Evolutionary conservation across 2,329 filamentous ascomycete genomes (phyloP).

Genomic region (Penicillium sp.): DNA sequence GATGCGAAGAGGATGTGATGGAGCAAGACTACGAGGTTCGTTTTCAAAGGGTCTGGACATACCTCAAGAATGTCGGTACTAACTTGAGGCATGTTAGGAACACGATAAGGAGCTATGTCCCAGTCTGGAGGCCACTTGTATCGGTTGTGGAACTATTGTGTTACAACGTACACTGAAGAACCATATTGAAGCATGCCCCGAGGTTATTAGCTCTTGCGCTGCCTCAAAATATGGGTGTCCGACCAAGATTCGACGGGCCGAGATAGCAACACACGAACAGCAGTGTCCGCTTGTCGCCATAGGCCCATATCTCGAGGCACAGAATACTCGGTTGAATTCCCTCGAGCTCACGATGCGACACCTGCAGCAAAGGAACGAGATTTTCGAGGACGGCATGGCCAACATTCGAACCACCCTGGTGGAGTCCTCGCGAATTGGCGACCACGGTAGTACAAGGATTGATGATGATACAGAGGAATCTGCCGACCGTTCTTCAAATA

Average conservation of each 20-base stretch:
- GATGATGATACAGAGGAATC: slow-evolving; percentile 13
- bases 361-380: slow-evolving; percentile 48
- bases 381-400: slow-evolving; percentile 48
- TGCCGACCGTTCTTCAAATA: slow-evolving; percentile 23
- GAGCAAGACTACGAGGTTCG: slow-evolving; percentile 55
- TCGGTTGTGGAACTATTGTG: slow-evolving; percentile 38
- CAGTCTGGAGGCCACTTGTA: slow-evolving; percentile 36
- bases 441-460: not conserved
- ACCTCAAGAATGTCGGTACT: not conserved
- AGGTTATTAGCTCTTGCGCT: slow-evolving; percentile 37
- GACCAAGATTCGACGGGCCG: slow-evolving; percentile 37
- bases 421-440: slow-evolving; percentile 29
- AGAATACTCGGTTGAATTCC: slow-evolving; percentile 44
- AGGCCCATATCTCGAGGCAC: slow-evolving; percentile 45
- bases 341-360: slow-evolving; percentile 48
- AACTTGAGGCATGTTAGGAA: slow-evolving; percentile 23
- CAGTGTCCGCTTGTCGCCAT: slow-evolving; percentile 54
- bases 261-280: slow-evolving; percentile 46
- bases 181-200: slow-evolving; percentile 40
- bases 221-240: slow-evolving; percentile 48
- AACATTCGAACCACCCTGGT: slow-evolving; percentile 41
- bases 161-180: slow-evolving; percentile 34
- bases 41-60: not conserved
- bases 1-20: slow-evolving; percentile 55
- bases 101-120: slow-evolving; percentile 41